These are phyloP conservation scores for Amanita phalloides DNA, from an alignment of 768 basidiomycete genomes.

Conservation along the genomic window DNA sequence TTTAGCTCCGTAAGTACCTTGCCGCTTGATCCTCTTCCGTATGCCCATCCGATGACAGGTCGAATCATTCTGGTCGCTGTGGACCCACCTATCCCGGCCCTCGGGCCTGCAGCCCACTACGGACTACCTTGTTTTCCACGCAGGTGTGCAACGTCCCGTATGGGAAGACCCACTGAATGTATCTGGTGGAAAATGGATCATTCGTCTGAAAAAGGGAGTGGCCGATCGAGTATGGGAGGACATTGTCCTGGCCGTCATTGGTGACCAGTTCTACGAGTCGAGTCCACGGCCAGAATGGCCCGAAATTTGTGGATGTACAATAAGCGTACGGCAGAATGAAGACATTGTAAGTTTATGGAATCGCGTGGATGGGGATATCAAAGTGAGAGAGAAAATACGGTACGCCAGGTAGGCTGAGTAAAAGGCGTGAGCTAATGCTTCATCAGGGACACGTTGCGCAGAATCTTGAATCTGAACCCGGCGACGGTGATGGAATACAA, in stretches of 20 bases:
- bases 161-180: constrained; percentile 94
- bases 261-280: constrained; percentile 72
- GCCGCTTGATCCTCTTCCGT: background rate
- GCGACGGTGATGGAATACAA: constrained; percentile 91
- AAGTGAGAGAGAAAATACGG: constrained; percentile 75
- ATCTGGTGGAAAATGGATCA: constrained; percentile 89
- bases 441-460: constrained; percentile 67
- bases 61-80: constrained; percentile 92
- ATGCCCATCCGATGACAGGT: constrained; percentile 33
- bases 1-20: constrained; percentile 65
- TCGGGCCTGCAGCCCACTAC: constrained; percentile 81
- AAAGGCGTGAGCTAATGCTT: background rate
- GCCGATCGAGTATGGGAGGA: constrained; percentile 90
- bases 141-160: constrained; percentile 75
- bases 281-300: constrained; percentile 42
- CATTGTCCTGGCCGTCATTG: constrained; percentile 75
- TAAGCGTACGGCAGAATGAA: constrained; percentile 88
- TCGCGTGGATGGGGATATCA: constrained; percentile 64
- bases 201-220: constrained; percentile 84
- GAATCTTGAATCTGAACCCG: constrained; percentile 64
- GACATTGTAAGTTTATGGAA: constrained; percentile 95
- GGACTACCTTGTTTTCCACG: constrained; percentile 89
- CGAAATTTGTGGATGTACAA: constrained; percentile 91
- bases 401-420: constrained; percentile 24
- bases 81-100: constrained; percentile 84